Evolutionary conservation across 495 filamentous ascomycete genomes (phyloP).

Genomic region (Tuber magnatum): DNA sequence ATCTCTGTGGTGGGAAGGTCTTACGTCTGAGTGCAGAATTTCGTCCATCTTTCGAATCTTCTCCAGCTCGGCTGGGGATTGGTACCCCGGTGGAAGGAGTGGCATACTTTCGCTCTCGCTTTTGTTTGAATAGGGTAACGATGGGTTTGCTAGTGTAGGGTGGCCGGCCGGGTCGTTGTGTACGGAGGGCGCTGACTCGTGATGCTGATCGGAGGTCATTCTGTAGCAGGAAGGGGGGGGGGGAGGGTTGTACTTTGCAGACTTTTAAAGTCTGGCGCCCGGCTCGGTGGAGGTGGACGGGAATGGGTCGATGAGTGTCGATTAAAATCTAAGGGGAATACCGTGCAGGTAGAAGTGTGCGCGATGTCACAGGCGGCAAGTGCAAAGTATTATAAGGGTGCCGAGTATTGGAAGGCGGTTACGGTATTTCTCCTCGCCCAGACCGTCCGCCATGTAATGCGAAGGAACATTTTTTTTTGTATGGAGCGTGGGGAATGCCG

Average conservation of each 20-base stretch:
- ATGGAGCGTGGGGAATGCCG: neutral
- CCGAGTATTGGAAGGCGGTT: neutral
- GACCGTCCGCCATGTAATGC: neutral
- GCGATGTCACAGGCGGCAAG: too few relatives aligned
- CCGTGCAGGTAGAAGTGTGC: too few relatives aligned
- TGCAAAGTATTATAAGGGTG: neutral
- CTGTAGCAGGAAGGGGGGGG: slow-evolving; percentile 10
- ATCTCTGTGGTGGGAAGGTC: slow-evolving; percentile 12
- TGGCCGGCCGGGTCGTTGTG: slow-evolving; percentile 22
- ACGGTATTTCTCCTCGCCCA: neutral
- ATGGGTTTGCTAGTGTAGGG: slow-evolving; percentile 12
- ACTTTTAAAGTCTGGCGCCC: neutral
- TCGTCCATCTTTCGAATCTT: slow-evolving; percentile 45
- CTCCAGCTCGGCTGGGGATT: slow-evolving; percentile 12
- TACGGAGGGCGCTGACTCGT: slow-evolving; percentile 16
- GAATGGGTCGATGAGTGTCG: neutral
- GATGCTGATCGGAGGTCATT: slow-evolving; percentile 32
- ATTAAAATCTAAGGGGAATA: neutral
- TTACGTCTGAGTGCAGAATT: slow-evolving; percentile 62
- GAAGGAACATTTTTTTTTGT: neutral
- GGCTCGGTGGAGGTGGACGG: neutral
- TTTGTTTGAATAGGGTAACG: slow-evolving; percentile 16
- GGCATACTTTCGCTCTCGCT: slow-evolving; percentile 12
- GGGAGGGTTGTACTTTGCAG: neutral
- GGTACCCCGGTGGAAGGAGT: slow-evolving; percentile 5